Conservation (phyloP, 257 asterid genomes). For the Solanum chaucha region DNA sequence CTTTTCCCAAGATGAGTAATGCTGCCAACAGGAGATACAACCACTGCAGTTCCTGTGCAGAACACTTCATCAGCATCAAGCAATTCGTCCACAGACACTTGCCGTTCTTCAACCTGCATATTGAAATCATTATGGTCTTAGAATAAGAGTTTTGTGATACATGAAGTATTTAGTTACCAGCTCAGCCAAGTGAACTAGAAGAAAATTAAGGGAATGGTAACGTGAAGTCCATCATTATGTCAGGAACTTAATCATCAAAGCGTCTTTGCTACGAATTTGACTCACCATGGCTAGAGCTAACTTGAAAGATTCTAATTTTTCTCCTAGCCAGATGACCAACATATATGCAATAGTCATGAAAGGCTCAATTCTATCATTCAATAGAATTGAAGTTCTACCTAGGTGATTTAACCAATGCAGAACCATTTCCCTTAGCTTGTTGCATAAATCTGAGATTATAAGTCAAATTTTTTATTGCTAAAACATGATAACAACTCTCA, state of each 20-base stretch:
- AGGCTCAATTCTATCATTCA: not conserved
- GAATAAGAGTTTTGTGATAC: not conserved
- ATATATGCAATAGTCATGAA: not conserved
- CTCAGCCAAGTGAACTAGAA: not conserved
- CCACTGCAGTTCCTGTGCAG: conserved; percentile 96
- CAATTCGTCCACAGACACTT: conserved; percentile 73
- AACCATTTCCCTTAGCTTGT: not conserved
- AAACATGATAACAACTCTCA: not conserved
- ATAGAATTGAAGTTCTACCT: not conserved
- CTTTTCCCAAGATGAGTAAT: conserved; percentile 63
- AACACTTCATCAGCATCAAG: conserved; percentile 98
- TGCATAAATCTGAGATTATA: not conserved
- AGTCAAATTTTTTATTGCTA: not conserved
- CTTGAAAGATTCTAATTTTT: not conserved
- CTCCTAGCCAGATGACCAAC: not conserved
- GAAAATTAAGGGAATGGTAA: not conserved
- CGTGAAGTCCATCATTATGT: not conserved
- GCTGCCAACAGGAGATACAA: conserved; percentile 92
- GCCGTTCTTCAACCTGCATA: conserved; percentile 71
- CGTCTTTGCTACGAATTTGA: not conserved
- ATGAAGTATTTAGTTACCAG: not conserved
- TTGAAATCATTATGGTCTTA: not conserved
- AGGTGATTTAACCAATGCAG: not conserved
- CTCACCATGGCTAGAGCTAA: not conserved
- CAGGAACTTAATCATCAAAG: not conserved